phyloP scores from a whole-genome alignment of 495 filamentous ascomycete species.

The Tuber brumale region DNA sequence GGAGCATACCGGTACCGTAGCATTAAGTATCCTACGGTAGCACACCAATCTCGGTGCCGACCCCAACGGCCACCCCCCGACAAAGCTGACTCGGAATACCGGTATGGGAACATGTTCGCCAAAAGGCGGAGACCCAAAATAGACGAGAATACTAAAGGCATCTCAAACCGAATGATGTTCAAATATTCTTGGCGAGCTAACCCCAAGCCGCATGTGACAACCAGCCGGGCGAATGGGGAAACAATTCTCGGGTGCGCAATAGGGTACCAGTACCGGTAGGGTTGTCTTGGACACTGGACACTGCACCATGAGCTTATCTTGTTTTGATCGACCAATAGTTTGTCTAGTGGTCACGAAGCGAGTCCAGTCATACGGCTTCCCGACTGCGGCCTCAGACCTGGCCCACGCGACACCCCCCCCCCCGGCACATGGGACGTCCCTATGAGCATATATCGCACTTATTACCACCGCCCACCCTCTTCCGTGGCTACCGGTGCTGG shows the following conservation, averaged over 20 bases:
- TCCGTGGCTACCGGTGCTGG: not conserved
- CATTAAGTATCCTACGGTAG: not conserved
- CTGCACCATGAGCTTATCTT: constrained; percentile 2
- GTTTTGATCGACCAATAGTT: not conserved
- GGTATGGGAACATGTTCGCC: not conserved
- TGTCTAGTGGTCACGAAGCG: not conserved
- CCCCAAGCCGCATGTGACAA: not conserved
- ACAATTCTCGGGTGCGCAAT: not conserved
- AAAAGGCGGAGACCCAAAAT: not conserved
- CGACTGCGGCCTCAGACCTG: not conserved
- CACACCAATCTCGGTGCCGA: not conserved
- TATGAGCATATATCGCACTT: not conserved
- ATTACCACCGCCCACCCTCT: not conserved
- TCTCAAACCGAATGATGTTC: not conserved
- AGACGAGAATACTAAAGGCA: not conserved
- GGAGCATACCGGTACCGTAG: not conserved
- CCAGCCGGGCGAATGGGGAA: not conserved
- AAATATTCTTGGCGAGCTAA: not conserved
- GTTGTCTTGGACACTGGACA: no score
- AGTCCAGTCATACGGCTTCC: not conserved
- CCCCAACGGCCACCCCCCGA: not conserved
- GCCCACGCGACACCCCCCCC: not conserved
- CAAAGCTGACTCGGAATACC: not conserved
- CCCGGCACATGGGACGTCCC: not conserved
- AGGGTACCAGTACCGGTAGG: no score